Conservation (phyloP, 148 eudicot genomes). For the Vaccinium corymbosum region DNA sequence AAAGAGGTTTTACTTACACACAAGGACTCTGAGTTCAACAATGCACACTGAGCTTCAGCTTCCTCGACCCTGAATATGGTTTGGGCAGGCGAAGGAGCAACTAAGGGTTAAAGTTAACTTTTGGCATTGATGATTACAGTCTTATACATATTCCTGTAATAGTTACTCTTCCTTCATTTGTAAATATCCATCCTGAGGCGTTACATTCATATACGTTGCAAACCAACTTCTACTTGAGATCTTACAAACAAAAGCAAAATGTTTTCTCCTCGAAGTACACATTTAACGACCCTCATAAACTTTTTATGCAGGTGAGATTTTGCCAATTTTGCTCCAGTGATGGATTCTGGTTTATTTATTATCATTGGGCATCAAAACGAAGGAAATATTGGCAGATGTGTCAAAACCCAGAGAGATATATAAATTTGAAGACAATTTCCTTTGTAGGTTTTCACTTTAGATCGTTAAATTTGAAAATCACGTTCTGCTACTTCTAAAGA, state of each 20-base stretch:
- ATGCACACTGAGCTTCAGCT: slow-evolving; percentile 96
- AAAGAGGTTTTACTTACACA: slow-evolving; percentile 53
- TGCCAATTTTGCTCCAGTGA: neutral
- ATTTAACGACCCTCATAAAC: neutral
- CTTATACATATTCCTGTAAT: too few species aligned
- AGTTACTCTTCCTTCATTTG: neutral
- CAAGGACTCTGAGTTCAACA: slow-evolving; percentile 68
- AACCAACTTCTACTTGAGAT: neutral
- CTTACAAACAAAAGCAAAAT: neutral
- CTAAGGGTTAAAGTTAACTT: neutral
- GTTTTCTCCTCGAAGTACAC: neutral
- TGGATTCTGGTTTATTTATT: slow-evolving; percentile 3
- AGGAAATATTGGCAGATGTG: neutral
- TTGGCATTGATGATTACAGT: neutral
- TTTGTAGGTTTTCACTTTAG: neutral
- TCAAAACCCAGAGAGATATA: neutral
- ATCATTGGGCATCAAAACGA: neutral
- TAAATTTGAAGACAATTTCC: neutral
- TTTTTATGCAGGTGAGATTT: neutral
- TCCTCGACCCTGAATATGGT: slow-evolving; percentile 69
- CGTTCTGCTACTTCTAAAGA: neutral
- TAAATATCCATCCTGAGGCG: neutral
- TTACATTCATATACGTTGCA: neutral
- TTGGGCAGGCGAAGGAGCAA: neutral
- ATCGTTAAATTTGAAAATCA: neutral